phyloP scores from a whole-genome alignment of 2,329 filamentous ascomycete species.

The Talaromyces verruculosus region DNA sequence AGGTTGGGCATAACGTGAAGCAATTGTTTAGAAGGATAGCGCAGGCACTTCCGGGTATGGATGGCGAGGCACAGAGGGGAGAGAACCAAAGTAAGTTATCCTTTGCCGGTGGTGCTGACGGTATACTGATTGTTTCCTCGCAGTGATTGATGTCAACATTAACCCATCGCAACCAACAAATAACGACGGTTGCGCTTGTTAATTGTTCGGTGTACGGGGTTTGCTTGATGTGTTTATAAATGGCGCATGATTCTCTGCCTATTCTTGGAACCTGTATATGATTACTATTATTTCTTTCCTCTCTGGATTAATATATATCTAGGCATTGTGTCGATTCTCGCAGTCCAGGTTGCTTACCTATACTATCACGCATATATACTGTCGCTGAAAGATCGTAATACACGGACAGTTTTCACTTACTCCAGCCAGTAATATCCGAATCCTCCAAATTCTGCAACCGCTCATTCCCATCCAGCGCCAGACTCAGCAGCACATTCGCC shows the following conservation, averaged over 20 bases:
- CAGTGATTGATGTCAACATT: conserved; percentile 93
- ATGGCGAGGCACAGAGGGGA: conserved; percentile 77
- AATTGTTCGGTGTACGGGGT: conserved; percentile 19
- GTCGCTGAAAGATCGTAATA: neutral
- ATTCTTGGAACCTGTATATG: conserved; percentile 41
- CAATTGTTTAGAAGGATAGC: conserved; percentile 96
- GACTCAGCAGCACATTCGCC: neutral
- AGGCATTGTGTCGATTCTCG: neutral
- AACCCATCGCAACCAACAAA: conserved; percentile 64
- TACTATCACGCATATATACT: neutral
- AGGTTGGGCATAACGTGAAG: conserved; percentile 97
- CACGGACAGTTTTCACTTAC: neutral
- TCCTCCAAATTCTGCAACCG: neutral
- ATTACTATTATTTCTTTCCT: conserved; percentile 15
- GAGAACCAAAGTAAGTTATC: conserved; percentile 72
- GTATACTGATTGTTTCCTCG: neutral
- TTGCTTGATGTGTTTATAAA: conserved; percentile 34
- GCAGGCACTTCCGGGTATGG: conserved; percentile 96
- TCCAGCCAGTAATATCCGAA: neutral
- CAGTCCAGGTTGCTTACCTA: neutral
- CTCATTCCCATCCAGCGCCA: neutral
- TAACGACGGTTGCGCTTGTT: conserved; percentile 74
- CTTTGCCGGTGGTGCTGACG: neutral
- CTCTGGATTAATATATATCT: conserved; percentile 6
- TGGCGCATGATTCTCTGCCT: conserved; percentile 18